Evolutionary conservation across 192 early-diverging fungal genomes (phyloP), one percentile per base, ranked within the genome.

Genomic region (Chytriomyces hyalinus): DNA sequence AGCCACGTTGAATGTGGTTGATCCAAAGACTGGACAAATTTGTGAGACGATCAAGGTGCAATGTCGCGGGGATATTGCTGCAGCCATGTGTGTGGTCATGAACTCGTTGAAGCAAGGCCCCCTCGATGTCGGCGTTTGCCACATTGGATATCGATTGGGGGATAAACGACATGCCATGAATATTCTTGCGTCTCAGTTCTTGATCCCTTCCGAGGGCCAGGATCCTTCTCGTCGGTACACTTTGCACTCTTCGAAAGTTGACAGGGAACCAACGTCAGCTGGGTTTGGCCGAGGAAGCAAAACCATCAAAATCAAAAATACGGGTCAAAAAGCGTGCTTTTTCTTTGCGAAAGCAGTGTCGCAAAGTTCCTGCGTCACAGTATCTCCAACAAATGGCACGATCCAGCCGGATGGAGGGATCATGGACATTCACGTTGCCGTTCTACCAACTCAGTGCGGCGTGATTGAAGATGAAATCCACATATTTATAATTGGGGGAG

Each of bases 281-380:
- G 20, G n/a, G 11, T 26, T 28, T 17, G 17, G 59, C 17, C 48
- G 57, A 44, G 75, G 78, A 3, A 75, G 22, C 0, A 47, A 67
- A 59, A 59, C 72, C 47, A 77, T 83, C n/a, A 72, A 68, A 51
- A 67, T 87, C 61, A 87, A 87, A 77, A 87, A 87, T 60, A 84
- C 79, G 44, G 76, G 81, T 8, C 9, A 15, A 0, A 77, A 78
- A 53, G 51, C 85, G 6, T 83, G 77, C 48, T 68, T 78, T 49
- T 87, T 75, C 63, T 71, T 70, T 8, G 86, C 83, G 11, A 68
- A 53, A 13, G 20, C 76, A 3, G 9, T 67, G 28, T 70, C 74
- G 10, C 65, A 69, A 36, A 45, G 46, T 60, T 24, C 44, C 26
- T 73, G 83, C 36, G 70, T 83, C 10, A 22, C 24, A 15, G 26